A percentile compares a stretch with the other conserved stretches of the same genome.
phyloP scores from a whole-genome alignment of 2,329 filamentous ascomycete species.

The Sarocladium strictum region DNA sequence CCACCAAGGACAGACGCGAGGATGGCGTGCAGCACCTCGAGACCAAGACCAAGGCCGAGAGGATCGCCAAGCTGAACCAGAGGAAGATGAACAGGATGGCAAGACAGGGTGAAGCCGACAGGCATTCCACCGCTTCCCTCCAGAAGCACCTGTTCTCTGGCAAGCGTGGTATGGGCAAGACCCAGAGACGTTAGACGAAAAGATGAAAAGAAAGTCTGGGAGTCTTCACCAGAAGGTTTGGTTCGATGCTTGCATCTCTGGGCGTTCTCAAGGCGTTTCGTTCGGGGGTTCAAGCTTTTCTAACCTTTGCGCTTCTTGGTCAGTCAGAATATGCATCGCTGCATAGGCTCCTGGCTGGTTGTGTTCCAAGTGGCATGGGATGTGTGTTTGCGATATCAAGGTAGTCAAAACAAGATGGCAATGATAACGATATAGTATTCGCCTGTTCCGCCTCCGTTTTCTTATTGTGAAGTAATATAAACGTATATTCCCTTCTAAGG shows the following conservation, averaged over 20 bases:
- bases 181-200: slow-evolving; percentile 61
- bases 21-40: slow-evolving; percentile 69
- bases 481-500: slow-evolving; percentile 1
- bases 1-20: slow-evolving; percentile 58
- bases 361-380: background rate
- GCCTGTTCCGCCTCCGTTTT: background rate
- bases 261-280: slow-evolving; percentile 6
- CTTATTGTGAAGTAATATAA: background rate
- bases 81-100: slow-evolving; percentile 99
- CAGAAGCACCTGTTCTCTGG: slow-evolving; percentile 88
- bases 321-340: no score
- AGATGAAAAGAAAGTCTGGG: background rate
- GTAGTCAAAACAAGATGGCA: slow-evolving; percentile 6
- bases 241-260: slow-evolving; percentile 10
- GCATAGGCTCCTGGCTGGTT: background rate
- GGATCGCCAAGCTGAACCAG: slow-evolving; percentile 82
- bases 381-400: slow-evolving; percentile 8
- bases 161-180: slow-evolving; percentile 93
- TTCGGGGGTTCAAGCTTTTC: background rate
- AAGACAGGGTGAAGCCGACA: slow-evolving; percentile 91
- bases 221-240: background rate
- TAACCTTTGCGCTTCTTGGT: no score
- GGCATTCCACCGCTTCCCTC: slow-evolving; percentile 75
- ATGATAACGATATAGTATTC: background rate
- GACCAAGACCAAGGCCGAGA: slow-evolving; percentile 72